Conservation (phyloP, 257 asterid species). For the Nicotiana tomentosiformis region DNA sequence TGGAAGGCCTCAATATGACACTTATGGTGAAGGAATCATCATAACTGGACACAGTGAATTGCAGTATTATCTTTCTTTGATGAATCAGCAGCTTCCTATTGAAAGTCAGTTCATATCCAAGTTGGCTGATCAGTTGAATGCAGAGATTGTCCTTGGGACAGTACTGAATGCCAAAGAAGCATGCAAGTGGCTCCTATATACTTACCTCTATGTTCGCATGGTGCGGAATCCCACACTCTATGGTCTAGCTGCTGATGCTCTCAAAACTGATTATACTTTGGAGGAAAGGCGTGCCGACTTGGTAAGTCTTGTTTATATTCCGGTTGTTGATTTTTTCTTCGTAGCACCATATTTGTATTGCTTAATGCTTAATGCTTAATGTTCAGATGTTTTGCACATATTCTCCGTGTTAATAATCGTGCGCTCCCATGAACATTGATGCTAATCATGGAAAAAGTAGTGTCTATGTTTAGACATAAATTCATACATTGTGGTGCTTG, state of each 20-base stretch:
- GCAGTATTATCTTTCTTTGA: slow-evolving; percentile 34
- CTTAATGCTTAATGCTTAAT: not conserved
- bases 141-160: slow-evolving; percentile 42
- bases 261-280: slow-evolving; percentile 12
- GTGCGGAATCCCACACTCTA: slow-evolving; percentile 37
- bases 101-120: slow-evolving; percentile 40
- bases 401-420: no score
- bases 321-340: not conserved
- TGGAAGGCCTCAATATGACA: slow-evolving; percentile 44
- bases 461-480: not conserved
- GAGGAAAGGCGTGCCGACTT: slow-evolving; percentile 37
- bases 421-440: no score
- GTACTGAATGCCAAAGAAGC: slow-evolving; percentile 43
- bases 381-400: not conserved
- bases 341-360: not conserved
- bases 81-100: slow-evolving; percentile 45
- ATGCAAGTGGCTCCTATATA: slow-evolving; percentile 36
- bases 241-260: slow-evolving; percentile 32
- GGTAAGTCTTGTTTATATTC: slow-evolving; percentile 15
- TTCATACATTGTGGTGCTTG: not conserved
- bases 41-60: slow-evolving; percentile 35
- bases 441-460: no score
- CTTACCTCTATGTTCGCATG: slow-evolving; percentile 42
- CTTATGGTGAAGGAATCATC: slow-evolving; percentile 36
- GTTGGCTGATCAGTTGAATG: slow-evolving; percentile 44